A percentile compares a stretch with the other conserved stretches of the same genome.
Evolutionary conservation across 805 yeast genomes (phyloP).

Genomic region (Kluyveromyces nonfermentans): DNA sequence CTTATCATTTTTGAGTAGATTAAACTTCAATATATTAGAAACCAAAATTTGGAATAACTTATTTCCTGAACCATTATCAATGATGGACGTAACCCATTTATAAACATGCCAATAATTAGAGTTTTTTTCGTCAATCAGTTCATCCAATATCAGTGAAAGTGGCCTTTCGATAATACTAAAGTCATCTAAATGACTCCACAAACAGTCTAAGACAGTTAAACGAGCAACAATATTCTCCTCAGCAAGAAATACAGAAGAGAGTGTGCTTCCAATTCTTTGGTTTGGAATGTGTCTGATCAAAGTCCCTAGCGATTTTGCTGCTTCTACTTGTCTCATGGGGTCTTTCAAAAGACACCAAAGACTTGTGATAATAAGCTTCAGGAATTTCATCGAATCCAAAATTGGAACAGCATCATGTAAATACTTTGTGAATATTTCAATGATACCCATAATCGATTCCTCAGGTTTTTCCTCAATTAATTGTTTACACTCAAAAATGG

Average conservation of each 20-base stretch:
- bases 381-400: constrained; percentile 15
- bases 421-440: constrained; percentile 24
- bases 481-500: constrained; percentile 14
- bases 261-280: constrained; percentile 61
- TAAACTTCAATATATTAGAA: constrained; percentile 40
- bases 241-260: constrained; percentile 45
- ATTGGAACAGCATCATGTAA: constrained; percentile 21
- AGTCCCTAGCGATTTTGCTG: constrained; percentile 54
- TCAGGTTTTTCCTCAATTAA: constrained; percentile 7
- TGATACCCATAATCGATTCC: constrained; percentile 21
- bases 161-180: constrained; percentile 43
- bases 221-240: constrained; percentile 32
- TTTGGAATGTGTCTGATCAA: constrained; percentile 46
- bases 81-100: constrained; percentile 39
- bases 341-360: constrained; percentile 49
- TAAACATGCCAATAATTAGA: constrained; percentile 36
- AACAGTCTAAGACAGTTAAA: constrained; percentile 46
- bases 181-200: constrained; percentile 63
- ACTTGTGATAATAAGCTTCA: constrained; percentile 28
- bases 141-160: constrained; percentile 58
- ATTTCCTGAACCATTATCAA: constrained; percentile 47
- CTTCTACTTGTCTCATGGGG: constrained; percentile 54
- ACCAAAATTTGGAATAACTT: constrained; percentile 52
- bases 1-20: constrained; percentile 23
- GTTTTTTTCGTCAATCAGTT: constrained; percentile 36